Evolutionary conservation across 805 yeast species (phyloP).

Genomic region (Schwanniomyces polymorphus): DNA sequence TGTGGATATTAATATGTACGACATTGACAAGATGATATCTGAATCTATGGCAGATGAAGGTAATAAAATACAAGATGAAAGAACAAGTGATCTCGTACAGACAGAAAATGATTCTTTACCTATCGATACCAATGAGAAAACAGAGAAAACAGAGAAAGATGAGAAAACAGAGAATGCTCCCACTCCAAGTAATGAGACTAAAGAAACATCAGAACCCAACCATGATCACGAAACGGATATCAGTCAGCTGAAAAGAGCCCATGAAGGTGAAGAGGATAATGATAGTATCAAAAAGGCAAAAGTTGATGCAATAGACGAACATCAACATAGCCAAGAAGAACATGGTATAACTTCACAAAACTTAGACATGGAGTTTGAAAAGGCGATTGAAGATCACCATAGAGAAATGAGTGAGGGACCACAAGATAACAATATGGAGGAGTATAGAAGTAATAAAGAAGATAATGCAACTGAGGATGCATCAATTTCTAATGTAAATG

Average conservation of each 20-base stretch:
- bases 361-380: constrained; percentile 17
- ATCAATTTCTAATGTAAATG: neutral
- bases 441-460: neutral
- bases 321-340: neutral
- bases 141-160: neutral
- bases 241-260: neutral
- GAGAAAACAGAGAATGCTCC: neutral
- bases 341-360: constrained; percentile 1
- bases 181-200: neutral
- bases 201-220: neutral
- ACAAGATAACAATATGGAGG: neutral
- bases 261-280: constrained; percentile 1
- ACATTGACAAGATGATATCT: constrained; percentile 18
- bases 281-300: neutral
- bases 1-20: constrained; percentile 11
- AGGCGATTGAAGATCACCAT: constrained; percentile 17
- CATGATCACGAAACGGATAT: constrained; percentile 1
- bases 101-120: neutral
- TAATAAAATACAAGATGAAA: neutral
- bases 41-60: constrained; percentile 11
- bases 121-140: neutral
- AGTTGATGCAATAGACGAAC: neutral
- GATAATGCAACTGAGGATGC: neutral
- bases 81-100: neutral
- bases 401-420: constrained; percentile 9